phyloP scores from a whole-genome alignment of 768 basidiomycete genomes.

The Pleurotus pulmonarius region DNA sequence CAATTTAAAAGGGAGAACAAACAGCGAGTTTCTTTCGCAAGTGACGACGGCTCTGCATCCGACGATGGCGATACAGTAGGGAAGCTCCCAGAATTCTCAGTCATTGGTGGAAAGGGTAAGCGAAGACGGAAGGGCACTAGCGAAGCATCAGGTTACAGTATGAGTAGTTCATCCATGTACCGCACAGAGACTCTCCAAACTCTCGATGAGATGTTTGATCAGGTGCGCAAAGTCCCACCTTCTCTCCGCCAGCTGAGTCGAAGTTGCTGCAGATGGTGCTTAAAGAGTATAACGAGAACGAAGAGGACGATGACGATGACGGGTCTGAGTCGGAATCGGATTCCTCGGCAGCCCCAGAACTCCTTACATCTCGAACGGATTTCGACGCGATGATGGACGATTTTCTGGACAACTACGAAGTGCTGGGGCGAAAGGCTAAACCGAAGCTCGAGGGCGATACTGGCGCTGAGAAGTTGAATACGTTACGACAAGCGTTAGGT shows the following conservation, averaged over 20 bases:
- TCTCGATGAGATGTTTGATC: constrained; percentile 91
- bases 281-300: constrained; percentile 72
- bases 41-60: constrained; percentile 53
- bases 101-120: constrained; percentile 72
- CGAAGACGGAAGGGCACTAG: constrained; percentile 70
- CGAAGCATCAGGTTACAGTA: constrained; percentile 91
- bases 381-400: constrained; percentile 91
- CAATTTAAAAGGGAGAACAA: constrained; percentile 64
- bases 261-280: constrained; percentile 57
- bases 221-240: constrained; percentile 44
- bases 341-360: constrained; percentile 51
- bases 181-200: constrained; percentile 85
- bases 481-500: constrained; percentile 76
- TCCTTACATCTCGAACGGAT: constrained; percentile 81
- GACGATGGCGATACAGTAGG: constrained; percentile 83
- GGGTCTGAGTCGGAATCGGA: constrained; percentile 30
- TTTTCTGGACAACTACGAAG: constrained; percentile 89
- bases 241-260: background rate
- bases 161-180: constrained; percentile 96
- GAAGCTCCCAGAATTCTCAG: constrained; percentile 67
- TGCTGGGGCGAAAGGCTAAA: constrained; percentile 83
- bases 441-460: constrained; percentile 70
- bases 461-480: constrained; percentile 75
- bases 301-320: constrained; percentile 20
- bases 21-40: constrained; percentile 22